phyloP scores from a whole-genome alignment of 1,139 yeast genomes.

The Yamadazyma atmosphaerica region DNA sequence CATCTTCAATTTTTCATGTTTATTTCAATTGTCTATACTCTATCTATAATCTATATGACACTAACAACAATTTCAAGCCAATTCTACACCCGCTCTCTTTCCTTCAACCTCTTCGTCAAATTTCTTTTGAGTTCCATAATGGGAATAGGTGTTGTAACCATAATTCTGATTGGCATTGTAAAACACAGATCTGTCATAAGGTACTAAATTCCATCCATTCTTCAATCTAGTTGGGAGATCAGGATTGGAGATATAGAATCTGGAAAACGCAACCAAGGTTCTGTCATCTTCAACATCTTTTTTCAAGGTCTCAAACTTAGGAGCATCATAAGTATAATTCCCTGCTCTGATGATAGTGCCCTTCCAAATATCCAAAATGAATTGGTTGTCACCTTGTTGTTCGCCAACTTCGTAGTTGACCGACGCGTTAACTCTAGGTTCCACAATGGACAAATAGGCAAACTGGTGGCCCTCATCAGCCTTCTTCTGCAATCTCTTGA shows the following conservation, averaged over 20 bases:
- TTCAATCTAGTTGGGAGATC: slow-evolving; percentile 50
- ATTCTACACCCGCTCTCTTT: too few relatives aligned
- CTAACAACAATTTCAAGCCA: too few relatives aligned
- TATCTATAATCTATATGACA: too few relatives aligned
- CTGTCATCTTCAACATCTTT: slow-evolving; percentile 34
- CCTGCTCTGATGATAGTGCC: slow-evolving; percentile 53
- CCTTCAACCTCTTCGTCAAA: slow-evolving; percentile 18
- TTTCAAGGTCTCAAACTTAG: slow-evolving; percentile 18
- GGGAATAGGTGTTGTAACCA: slow-evolving; percentile 21
- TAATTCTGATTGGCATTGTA: slow-evolving; percentile 16
- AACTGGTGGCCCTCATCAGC: slow-evolving; percentile 37
- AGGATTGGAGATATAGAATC: slow-evolving; percentile 53
- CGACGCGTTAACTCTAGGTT: slow-evolving; percentile 38
- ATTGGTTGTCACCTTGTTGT: slow-evolving; percentile 28
- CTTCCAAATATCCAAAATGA: slow-evolving; percentile 43
- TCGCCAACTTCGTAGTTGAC: slow-evolving; percentile 14
- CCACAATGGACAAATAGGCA: slow-evolving; percentile 57
- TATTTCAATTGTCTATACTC: too few relatives aligned
- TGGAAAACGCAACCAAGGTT: slow-evolving; percentile 45
- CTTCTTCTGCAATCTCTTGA: slow-evolving; percentile 37
- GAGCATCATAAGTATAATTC: slow-evolving; percentile 32
- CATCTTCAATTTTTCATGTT: too few relatives aligned
- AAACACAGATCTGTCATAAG: slow-evolving; percentile 19
- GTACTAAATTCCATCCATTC: slow-evolving; percentile 41
- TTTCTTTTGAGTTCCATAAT: slow-evolving; percentile 7